Conservation (phyloP, 345 rosid genomes). For the thale cress (Arabidopsis thaliana) region TAIR10.1 NC_003076.8:5566001-5566500, state of each 20-base stretch:
- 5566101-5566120: no score
- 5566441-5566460: background rate
- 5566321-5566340: background rate
- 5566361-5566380: background rate
- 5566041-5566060: no score
- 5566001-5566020: no score
- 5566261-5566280: background rate
- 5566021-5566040: no score
- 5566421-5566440: background rate
- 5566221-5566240: background rate
- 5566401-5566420: constrained; percentile 21
- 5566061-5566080: no score
- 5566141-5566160: no score
- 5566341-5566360: background rate
- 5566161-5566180: no score
- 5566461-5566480: background rate
- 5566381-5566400: background rate
- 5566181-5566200: no score
- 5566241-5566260: background rate
- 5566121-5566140: no score
- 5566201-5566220: no score
- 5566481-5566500: background rate
- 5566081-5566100: no score
- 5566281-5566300: background rate
- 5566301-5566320: background rate